Conservation (phyloP, 169 alveolate genomes). For the Plasmodium knowlesi region DNA sequence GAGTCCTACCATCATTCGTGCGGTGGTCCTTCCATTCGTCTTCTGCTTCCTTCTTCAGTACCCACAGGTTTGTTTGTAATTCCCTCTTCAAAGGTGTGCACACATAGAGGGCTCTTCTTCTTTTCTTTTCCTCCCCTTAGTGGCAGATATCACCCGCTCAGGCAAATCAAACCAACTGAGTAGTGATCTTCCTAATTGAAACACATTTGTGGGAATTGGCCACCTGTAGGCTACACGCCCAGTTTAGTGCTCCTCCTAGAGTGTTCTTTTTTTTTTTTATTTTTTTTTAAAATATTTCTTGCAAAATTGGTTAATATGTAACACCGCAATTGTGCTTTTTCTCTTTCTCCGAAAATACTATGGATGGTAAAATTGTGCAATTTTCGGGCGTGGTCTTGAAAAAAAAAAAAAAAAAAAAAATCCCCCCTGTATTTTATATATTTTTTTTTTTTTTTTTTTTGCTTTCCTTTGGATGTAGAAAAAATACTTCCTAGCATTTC, state of each 20-base stretch:
- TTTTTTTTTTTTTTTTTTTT: neutral
- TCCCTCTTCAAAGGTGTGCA: neutral
- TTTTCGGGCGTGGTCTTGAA: neutral
- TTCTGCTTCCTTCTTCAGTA: neutral
- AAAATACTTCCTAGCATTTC: neutral
- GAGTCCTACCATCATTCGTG: no score
- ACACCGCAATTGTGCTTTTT: neutral
- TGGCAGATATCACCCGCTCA: neutral
- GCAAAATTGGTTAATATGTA: neutral
- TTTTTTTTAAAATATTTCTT: neutral
- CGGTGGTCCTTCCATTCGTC: neutral
- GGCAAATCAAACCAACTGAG: neutral
- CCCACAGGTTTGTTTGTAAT: neutral
- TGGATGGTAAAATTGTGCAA: neutral
- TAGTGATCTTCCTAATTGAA: neutral
- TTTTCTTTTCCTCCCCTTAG: neutral
- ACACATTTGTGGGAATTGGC: neutral
- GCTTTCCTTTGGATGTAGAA: neutral
- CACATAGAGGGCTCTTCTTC: neutral
- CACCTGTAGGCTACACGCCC: neutral
- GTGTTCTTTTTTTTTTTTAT: neutral
- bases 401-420: neutral
- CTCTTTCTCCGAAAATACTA: neutral
- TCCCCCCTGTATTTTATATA: neutral
- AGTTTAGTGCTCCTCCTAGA: neutral